These are phyloP conservation scores for Mortierella sp. DNA, from an alignment of 371 early-diverging fungal species.

Conservation along the genomic window DNA sequence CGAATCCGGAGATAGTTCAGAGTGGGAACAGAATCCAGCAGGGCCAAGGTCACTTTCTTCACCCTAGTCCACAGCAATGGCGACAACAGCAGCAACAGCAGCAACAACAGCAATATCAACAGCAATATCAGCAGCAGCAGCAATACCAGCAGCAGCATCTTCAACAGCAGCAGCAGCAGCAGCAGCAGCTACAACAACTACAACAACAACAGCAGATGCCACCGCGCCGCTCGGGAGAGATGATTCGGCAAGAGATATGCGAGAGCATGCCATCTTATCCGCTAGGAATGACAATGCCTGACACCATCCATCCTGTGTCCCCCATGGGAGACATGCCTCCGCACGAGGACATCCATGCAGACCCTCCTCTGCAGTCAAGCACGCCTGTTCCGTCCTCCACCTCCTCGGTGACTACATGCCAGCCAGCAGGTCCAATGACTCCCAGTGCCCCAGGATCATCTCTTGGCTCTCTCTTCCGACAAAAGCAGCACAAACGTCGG, in stretches of 20 bases:
- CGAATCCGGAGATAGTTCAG: too few species aligned
- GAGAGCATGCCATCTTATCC: too few species aligned
- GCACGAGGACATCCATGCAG: too few species aligned
- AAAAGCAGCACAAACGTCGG: conserved; percentile 5
- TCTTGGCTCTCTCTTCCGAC: conserved; percentile 59
- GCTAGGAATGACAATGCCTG: too few species aligned
- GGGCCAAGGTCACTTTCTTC: too few species aligned
- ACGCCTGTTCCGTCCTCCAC: not conserved
- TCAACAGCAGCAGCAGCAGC: not conserved
- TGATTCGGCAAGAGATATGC: too few species aligned
- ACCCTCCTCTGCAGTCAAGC: too few species aligned
- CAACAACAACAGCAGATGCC: not conserved
- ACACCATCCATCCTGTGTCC: too few species aligned
- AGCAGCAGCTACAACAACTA: not conserved
- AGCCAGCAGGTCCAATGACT: conserved; percentile 36
- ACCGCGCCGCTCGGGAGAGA: too few species aligned
- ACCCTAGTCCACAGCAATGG: not conserved
- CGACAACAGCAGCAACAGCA: not conserved
- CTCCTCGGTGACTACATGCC: not conserved
- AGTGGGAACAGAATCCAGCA: too few species aligned
- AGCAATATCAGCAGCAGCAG: not conserved
- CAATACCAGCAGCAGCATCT: too few species aligned
- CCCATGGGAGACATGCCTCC: too few species aligned
- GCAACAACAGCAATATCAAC: not conserved
- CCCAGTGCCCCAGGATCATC: conserved; percentile 50